Conservation (phyloP, 768 basidiomycete genomes). For the Pisolithus albus region DNA sequence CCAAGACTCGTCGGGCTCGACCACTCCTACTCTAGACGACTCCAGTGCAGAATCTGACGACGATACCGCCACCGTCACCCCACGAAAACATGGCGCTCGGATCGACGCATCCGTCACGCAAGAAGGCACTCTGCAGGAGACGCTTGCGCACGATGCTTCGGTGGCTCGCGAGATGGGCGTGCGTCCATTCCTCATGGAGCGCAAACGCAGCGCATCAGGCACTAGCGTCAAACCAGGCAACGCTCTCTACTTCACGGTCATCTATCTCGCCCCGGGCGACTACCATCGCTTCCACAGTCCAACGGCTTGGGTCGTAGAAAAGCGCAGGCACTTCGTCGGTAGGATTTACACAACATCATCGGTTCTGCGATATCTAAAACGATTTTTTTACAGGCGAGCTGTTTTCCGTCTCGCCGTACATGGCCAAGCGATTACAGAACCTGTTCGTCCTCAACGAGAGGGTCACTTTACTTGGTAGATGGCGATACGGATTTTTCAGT, state of each 20-base stretch:
- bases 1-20: conserved; percentile 35
- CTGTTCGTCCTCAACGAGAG: conserved; percentile 98
- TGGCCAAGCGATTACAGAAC: conserved; percentile 86
- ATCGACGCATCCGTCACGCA: conserved; percentile 72
- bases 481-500: conserved; percentile 93
- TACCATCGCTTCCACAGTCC: conserved; percentile 98
- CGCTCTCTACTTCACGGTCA: conserved; percentile 85
- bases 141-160: conserved; percentile 56
- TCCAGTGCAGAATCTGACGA: conserved; percentile 15
- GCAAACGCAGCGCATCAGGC: conserved; percentile 34
- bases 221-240: conserved; percentile 64
- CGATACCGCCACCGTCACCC: conserved; percentile 22
- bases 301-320: conserved; percentile 95
- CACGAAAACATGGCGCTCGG: conserved; percentile 56
- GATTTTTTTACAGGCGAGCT: conserved; percentile 58
- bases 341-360: conserved; percentile 16
- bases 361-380: background rate
- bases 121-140: conserved; percentile 45
- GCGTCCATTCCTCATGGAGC: conserved; percentile 29
- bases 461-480: conserved; percentile 88
- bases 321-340: conserved; percentile 90
- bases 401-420: conserved; percentile 94
- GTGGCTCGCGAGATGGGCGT: conserved; percentile 72
- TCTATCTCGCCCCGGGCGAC: conserved; percentile 97
- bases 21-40: conserved; percentile 24